phyloP scores from a whole-genome alignment of 441 rosid genomes.

The Mallotus repandus region DNA sequence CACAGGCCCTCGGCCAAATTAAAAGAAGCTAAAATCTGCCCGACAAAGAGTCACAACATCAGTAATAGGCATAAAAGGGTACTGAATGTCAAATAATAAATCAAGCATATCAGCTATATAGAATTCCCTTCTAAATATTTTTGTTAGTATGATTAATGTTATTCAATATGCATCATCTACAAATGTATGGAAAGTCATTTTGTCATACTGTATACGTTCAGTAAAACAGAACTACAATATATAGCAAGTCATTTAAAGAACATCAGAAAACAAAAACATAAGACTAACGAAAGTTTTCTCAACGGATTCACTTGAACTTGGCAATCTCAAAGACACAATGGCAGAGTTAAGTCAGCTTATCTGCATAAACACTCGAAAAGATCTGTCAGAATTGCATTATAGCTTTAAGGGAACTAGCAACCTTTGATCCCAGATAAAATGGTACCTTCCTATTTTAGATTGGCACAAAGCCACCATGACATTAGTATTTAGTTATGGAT shows the following conservation, averaged over 20 bases:
- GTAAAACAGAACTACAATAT: not conserved
- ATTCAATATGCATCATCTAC: not conserved
- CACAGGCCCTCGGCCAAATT: constrained; percentile 30
- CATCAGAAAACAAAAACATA: too few relatives aligned
- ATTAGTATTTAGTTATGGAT: not conserved
- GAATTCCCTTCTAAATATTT: too few relatives aligned
- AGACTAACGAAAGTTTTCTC: not conserved
- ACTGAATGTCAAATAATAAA: not conserved
- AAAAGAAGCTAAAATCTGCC: constrained; percentile 35
- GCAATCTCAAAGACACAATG: not conserved
- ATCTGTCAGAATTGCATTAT: not conserved
- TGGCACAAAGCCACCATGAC: not conserved
- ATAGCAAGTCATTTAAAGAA: not conserved
- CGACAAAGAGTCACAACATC: not conserved
- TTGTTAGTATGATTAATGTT: not conserved
- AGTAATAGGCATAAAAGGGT: not conserved
- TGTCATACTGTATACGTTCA: too few relatives aligned
- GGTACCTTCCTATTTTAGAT: not conserved
- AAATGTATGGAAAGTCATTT: not conserved
- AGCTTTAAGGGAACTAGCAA: not conserved
- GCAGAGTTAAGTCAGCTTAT: not conserved
- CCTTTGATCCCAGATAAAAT: not conserved
- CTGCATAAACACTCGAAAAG: not conserved
- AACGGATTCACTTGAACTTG: not conserved
- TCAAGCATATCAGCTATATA: too few relatives aligned